phyloP scores from a whole-genome alignment of 768 basidiomycete species.

The Pholiota microspora region DNA sequence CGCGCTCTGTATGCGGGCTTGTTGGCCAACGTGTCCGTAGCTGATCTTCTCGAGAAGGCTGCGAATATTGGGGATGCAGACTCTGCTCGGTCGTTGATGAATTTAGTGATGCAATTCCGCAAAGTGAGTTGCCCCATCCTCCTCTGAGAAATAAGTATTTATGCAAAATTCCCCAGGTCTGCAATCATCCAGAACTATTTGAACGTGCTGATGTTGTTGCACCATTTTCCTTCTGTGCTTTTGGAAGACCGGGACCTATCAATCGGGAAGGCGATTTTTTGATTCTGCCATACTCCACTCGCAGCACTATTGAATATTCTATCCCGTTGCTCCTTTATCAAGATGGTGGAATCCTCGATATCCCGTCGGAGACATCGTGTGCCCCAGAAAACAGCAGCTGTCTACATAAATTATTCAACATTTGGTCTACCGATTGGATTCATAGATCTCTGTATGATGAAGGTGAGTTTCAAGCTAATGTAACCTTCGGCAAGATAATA shows the following conservation, averaged over 20 bases:
- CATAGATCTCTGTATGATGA: slow-evolving; percentile 64
- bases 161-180: slow-evolving; percentile 53
- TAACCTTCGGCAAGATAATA: too few relatives aligned
- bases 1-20: slow-evolving; percentile 86
- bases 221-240: slow-evolving; percentile 86
- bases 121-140: slow-evolving; percentile 54
- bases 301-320: slow-evolving; percentile 78
- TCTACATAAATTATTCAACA: slow-evolving; percentile 73
- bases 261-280: slow-evolving; percentile 86
- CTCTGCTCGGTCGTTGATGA: slow-evolving; percentile 94
- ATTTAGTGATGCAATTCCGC: slow-evolving; percentile 99
- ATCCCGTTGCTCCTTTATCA: slow-evolving; percentile 77
- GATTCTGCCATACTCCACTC: slow-evolving; percentile 79
- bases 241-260: slow-evolving; percentile 79
- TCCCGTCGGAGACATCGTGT: slow-evolving; percentile 55
- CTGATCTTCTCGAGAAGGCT: slow-evolving; percentile 92
- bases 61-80: slow-evolving; percentile 88
- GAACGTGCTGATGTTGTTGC: slow-evolving; percentile 95
- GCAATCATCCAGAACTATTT: slow-evolving; percentile 98
- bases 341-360: slow-evolving; percentile 69
- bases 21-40: slow-evolving; percentile 90
- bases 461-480: slow-evolving; percentile 54
- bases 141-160: slow-evolving; percentile 1
- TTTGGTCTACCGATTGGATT: slow-evolving; percentile 88
- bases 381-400: slow-evolving; percentile 51